Evolutionary conservation across 352 stramenopile species (phyloP).

Genomic region (Phytophthora colocasiae): DNA sequence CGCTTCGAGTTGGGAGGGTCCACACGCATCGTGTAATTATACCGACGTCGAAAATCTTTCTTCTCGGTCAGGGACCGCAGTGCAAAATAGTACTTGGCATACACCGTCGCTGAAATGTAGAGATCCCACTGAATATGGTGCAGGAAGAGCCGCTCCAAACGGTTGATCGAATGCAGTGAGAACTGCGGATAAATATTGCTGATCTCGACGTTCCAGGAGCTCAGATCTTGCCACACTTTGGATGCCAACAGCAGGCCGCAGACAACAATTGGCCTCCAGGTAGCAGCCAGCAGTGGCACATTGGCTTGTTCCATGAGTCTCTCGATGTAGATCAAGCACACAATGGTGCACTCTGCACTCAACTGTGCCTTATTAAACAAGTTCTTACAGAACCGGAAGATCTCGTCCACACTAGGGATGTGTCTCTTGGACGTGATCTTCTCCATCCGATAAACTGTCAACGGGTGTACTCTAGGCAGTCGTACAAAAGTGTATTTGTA

Average conservation of each 20-base stretch:
- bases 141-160: slow-evolving; percentile 96
- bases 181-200: slow-evolving; percentile 98
- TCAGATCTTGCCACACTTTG: slow-evolving; percentile 99
- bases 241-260: slow-evolving; percentile 97
- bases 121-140: slow-evolving; percentile 98
- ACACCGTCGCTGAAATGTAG: slow-evolving; percentile 95
- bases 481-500: slow-evolving; percentile 90
- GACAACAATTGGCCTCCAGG: slow-evolving; percentile 98
- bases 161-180: slow-evolving; percentile 97
- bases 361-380: slow-evolving; percentile 98
- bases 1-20: slow-evolving; percentile 87
- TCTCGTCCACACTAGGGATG: slow-evolving; percentile 92
- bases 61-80: slow-evolving; percentile 93
- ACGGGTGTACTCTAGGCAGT: slow-evolving; percentile 70
- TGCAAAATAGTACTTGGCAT: slow-evolving; percentile 99
- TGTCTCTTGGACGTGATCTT: slow-evolving; percentile 85
- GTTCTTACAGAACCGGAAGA: slow-evolving; percentile 93
- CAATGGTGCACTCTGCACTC: slow-evolving; percentile 98
- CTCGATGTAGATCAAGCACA: slow-evolving; percentile 99
- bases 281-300: slow-evolving; percentile 94
- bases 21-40: slow-evolving; percentile 92
- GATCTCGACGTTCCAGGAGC: slow-evolving; percentile 98
- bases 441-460: slow-evolving; percentile 85
- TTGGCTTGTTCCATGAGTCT: slow-evolving; percentile 97
- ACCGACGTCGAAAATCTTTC: slow-evolving; percentile 90